Evolutionary conservation across 2,329 filamentous ascomycete genomes (phyloP), one percentile per base, ranked within the genome.

Genomic region (Rhinocladiella mackenziei): DNA sequence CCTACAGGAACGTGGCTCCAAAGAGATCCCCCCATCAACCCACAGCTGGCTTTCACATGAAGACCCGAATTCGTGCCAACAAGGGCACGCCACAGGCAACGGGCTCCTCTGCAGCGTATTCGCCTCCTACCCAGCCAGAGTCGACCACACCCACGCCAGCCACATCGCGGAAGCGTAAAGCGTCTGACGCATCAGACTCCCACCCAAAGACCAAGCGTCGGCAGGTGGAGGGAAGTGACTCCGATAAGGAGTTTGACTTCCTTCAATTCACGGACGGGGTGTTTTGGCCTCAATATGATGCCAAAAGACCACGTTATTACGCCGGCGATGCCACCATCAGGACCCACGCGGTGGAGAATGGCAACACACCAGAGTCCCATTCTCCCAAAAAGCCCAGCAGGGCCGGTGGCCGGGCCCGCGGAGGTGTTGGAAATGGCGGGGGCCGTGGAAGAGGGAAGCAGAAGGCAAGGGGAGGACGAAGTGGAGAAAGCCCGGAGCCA

Each of bases 341-440:
- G 31, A 43, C 31, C 26, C 35, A 25, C 17, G 35, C 39, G 28
- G 43, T 18, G 18, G 36, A 39, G 15, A 30, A 40, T 10, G 35
- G 40, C 6, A 35, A 26, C 17, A 39, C 43, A 11, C 18, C 36
- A 3, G 46, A 50, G 13, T 44, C 50, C 22, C 45, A 30, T 17
- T 53, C 50, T 34, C 50, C 50, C 15, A 50, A 28, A 17, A 46
- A 46, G 56, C 31, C 46, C 57, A 60, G 25, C 48, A 59, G 36
- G 37, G 48, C 50, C 43, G 59, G 65, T 45, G 64, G 62, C 26
- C 60, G 64, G 25, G 62, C 62, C 19, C 51, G 52, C 18, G 48
- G 55, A 43, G 63, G 63, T 20, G 60, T 62, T 32, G 61, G 62
- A 20, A 50, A 53, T 19, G 51, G 56, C 17, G 57, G 57, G 28